Percentiles rank a stretch among this genome's conserved stretches.
These are phyloP conservation scores for Leishmania mexicana DNA, from an alignment of 208 protist genomes.

Conservation along the genomic window DNA sequence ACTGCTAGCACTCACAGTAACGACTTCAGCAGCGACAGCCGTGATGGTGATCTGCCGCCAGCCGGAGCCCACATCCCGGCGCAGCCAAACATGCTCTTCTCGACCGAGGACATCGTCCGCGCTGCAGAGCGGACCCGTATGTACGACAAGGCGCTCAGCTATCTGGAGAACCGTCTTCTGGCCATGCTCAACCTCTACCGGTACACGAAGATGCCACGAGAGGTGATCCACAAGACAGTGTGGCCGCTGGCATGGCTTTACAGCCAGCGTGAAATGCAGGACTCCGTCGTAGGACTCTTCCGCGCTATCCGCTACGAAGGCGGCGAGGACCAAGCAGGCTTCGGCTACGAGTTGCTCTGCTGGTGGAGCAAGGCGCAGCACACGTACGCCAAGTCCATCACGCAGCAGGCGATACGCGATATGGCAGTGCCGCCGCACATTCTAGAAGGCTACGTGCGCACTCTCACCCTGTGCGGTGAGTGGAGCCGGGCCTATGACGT, in stretches of 20 bases:
- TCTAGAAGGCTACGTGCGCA: slow-evolving; percentile 85
- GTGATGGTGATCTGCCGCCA: slow-evolving; percentile 20
- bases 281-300: slow-evolving; percentile 91
- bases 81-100: slow-evolving; percentile 75
- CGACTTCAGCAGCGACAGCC: slow-evolving; percentile 24
- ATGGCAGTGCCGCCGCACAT: slow-evolving; percentile 40
- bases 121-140: slow-evolving; percentile 86
- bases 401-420: slow-evolving; percentile 31
- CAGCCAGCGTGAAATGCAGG: slow-evolving; percentile 91
- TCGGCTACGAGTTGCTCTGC: slow-evolving; percentile 85
- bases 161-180: slow-evolving; percentile 80
- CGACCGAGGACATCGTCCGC: slow-evolving; percentile 80
- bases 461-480: slow-evolving; percentile 87
- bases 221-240: slow-evolving; percentile 77
- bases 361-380: slow-evolving; percentile 86
- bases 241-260: slow-evolving; percentile 90
- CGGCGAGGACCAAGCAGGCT: slow-evolving; percentile 77
- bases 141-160: slow-evolving; percentile 91
- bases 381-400: slow-evolving; percentile 72
- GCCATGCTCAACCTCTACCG: slow-evolving; percentile 69
- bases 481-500: slow-evolving; percentile 74
- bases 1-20: slow-evolving; percentile 20
- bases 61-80: slow-evolving; percentile 41
- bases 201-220: slow-evolving; percentile 67
- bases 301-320: slow-evolving; percentile 75